A percentile compares a stretch with the other conserved stretches of the same genome.
These are phyloP conservation scores for Microdochium bolleyi DNA, from an alignment of 2,329 filamentous ascomycete genomes.

Conservation along the genomic window DNA sequence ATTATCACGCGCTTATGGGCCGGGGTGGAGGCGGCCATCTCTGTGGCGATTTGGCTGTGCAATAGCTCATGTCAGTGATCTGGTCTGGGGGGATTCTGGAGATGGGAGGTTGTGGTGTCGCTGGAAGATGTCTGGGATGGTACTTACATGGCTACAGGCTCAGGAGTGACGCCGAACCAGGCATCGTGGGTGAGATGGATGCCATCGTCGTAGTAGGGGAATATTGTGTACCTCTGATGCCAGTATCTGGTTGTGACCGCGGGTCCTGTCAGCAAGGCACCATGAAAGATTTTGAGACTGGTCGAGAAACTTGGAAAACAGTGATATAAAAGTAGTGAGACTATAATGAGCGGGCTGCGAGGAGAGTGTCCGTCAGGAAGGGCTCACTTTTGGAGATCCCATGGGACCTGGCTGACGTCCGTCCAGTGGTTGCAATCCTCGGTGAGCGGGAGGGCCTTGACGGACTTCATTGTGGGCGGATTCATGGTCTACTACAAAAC, in stretches of 20 bases:
- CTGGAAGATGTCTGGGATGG: background rate
- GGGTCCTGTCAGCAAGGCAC: background rate
- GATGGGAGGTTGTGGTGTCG: background rate
- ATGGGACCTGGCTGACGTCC: conserved; percentile 62
- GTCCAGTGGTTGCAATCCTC: conserved; percentile 70
- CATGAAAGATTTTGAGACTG: background rate
- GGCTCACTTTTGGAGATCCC: conserved; percentile 73
- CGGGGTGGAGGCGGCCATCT: background rate
- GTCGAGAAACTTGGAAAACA: background rate
- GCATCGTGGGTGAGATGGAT: conserved; percentile 87
- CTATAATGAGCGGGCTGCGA: no score
- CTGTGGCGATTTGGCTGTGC: background rate
- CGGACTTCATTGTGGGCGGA: conserved; percentile 25
- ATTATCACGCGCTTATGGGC: conserved; percentile 47
- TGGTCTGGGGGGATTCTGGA: background rate
- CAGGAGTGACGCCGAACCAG: conserved; percentile 96
- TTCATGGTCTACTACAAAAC: background rate
- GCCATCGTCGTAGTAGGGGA: conserved; percentile 78
- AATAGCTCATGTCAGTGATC: background rate
- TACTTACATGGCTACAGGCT: conserved; percentile 77
- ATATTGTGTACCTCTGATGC: conserved; percentile 80
- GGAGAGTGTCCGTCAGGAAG: no score
- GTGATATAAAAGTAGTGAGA: no score
- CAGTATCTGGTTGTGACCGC: conserved; percentile 60
- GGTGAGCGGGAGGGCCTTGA: conserved; percentile 42